These are phyloP conservation scores for Leptographium wingfieldii DNA, from an alignment of 2,329 filamentous ascomycete genomes.

Conservation along the genomic window DNA sequence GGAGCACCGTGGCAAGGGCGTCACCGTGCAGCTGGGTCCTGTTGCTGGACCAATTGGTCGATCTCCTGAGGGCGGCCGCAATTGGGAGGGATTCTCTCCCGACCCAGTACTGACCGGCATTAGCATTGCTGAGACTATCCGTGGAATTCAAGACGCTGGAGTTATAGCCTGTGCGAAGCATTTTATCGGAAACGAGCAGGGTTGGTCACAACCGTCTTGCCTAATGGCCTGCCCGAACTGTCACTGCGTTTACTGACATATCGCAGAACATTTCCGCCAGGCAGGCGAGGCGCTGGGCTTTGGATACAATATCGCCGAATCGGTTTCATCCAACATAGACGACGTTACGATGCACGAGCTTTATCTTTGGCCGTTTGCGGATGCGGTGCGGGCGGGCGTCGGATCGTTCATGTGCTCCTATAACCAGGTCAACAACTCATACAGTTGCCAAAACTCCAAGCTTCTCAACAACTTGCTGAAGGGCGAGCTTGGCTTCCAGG, in stretches of 20 bases:
- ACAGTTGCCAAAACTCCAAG: slow-evolving; percentile 57
- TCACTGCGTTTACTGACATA: background rate
- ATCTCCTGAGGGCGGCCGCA: slow-evolving; percentile 52
- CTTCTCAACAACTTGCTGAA: slow-evolving; percentile 56
- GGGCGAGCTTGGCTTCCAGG: slow-evolving; percentile 43
- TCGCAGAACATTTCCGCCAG: slow-evolving; percentile 57
- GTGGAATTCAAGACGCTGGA: slow-evolving; percentile 68
- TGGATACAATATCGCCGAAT: slow-evolving; percentile 50
- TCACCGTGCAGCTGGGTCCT: slow-evolving; percentile 62
- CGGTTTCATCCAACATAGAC: slow-evolving; percentile 39
- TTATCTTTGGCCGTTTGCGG: slow-evolving; percentile 53
- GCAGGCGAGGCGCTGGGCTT: slow-evolving; percentile 39
- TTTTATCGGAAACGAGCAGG: slow-evolving; percentile 56
- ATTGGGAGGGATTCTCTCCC: slow-evolving; percentile 60
- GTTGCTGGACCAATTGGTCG: slow-evolving; percentile 62
- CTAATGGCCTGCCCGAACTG: background rate
- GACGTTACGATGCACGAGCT: slow-evolving; percentile 50
- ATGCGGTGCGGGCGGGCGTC: slow-evolving; percentile 44
- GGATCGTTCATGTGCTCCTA: slow-evolving; percentile 42
- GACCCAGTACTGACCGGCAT: slow-evolving; percentile 66
- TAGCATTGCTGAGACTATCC: slow-evolving; percentile 59
- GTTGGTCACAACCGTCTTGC: slow-evolving; percentile 16
- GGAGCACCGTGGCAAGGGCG: slow-evolving; percentile 60
- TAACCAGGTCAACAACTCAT: slow-evolving; percentile 59
- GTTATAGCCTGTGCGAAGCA: slow-evolving; percentile 71